Conservation (phyloP, 1,139 yeast species). For the Pichia sp. region DNA sequence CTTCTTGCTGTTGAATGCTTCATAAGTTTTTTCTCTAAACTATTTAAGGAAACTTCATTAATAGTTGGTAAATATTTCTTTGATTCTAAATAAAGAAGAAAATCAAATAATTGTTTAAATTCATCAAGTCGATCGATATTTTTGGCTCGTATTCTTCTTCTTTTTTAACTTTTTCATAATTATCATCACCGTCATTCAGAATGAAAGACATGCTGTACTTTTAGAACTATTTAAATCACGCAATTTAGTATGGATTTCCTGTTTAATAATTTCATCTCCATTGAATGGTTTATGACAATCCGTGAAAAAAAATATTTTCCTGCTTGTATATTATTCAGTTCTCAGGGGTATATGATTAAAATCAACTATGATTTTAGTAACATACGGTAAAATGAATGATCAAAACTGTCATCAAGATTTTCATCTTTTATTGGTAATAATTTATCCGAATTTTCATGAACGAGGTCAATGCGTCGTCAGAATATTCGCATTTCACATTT, state of each 20-base stretch:
- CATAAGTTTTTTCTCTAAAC: slow-evolving; percentile 45
- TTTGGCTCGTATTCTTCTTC: slow-evolving; percentile 6
- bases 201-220: slow-evolving; percentile 58
- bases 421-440: slow-evolving; percentile 22
- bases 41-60: slow-evolving; percentile 39
- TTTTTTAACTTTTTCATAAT: background rate
- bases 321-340: slow-evolving; percentile 34
- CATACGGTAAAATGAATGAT: slow-evolving; percentile 25
- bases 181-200: slow-evolving; percentile 28
- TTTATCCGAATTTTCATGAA: slow-evolving; percentile 15
- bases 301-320: slow-evolving; percentile 50
- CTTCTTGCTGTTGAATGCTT: slow-evolving; percentile 58
- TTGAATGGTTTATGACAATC: slow-evolving; percentile 51
- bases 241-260: slow-evolving; percentile 50
- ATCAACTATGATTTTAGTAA: slow-evolving; percentile 34
- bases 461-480: too few species aligned
- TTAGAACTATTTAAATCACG: slow-evolving; percentile 50
- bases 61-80: slow-evolving; percentile 23
- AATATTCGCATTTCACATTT: too few species aligned
- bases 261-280: slow-evolving; percentile 29
- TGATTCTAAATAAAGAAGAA: slow-evolving; percentile 15
- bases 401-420: slow-evolving; percentile 17
- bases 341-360: slow-evolving; percentile 28
- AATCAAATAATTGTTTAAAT: slow-evolving; percentile 42
- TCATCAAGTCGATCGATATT: slow-evolving; percentile 38